Base-by-base conservation (phyloP, 73 alveolate species). In the Tetrahymena thermophila region DNA sequence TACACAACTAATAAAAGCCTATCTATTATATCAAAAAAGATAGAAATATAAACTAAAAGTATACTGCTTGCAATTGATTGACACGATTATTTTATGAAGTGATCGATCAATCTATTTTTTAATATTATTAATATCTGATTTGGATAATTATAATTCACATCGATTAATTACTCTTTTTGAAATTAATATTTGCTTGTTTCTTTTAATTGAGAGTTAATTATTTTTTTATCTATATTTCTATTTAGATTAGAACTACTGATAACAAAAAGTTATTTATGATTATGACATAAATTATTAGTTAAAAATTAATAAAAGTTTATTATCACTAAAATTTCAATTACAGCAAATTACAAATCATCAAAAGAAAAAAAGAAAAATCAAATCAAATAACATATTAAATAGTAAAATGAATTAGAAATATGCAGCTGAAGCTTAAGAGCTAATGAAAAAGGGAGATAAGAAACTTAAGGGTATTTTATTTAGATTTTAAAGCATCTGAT, bases 381-480 rank as follows among this genome's bases (percentile, higher is more conserved):
- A 50, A 21, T 50, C 28, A 10, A 50, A 5, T 0, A 40, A 40
- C 10, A 4, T 40, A 50, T 1, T 14, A 71, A 71, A n/a, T 23
- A 71, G 89, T 31, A 71, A 71, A 85, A 95, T 95, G 97, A 94
- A 56, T 95, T 43, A 85, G 25, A 50, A 89, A 19, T 95, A 95
- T 89, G 95, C 58, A 25, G 71, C 94, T 43, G 94, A 95, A 95
- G 97, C 95, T 9, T 94, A 95, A 43, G 97, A 95, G 55, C 55
- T 95, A 44, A 95, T 95, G 97, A 85, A 71, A 71, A 95, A 95
- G 35, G 97, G 97, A 89, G 97, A 95, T 50, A 95, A 95, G 94
- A 42, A 94, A 23, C 84, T 95, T 7, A 95, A 95, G 94, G 97
- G 97, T 95, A 44, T 13, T 9, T 31, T 43, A 28, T 85, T 89